Base-by-base conservation (phyloP, 306 rosid genomes). In the Alnus rubra region DNA sequence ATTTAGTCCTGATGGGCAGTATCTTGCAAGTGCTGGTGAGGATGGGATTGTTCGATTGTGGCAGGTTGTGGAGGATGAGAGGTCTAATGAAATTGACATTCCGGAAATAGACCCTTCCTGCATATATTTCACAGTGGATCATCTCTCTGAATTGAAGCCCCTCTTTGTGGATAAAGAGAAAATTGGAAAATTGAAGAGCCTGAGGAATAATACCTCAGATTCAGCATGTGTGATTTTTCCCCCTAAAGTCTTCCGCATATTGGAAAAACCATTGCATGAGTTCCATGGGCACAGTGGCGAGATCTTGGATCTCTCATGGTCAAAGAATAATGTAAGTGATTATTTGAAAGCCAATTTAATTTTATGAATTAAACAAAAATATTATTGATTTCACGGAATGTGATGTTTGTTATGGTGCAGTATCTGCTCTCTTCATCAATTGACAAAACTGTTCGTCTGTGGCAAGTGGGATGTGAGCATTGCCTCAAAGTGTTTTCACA, bases 1-100 rank as follows among this genome's bases (percentile, higher is more conserved):
- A 73, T 96, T 96, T 67, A 96, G 99, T 80, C 96, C 96, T 48
- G 97, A 90, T 75, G 99, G 99, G n/a, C 92, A 86, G 82, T 93
- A 88, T 84, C 91, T 96, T 53, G 99, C 97, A 47, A 96, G 94
- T 82, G 99, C 91, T 12, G 98, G 99, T 58, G 89, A 89, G 76
- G 99, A 96, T 79, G 87, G 97, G 67, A 83, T 93, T 82, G 93
- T 96, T 62, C 89, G 93, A 44, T 48, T 91, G 74, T 96, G 99
- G 99, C 92, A 88, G 84, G 99, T 96, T 83, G 90, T 91, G 73
- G 94, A 90, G 84, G 92, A 88, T 74, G 96, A 93, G 79, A 91
- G 97, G 49, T 83, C 92, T 33, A 85, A 91, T 78, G 96, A 90
- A 81, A 52, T 84, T 52, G 96, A 92, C 90, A 86, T 88, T 71